Percentiles rank a stretch among this genome's conserved stretches.
These are phyloP conservation scores for Dendrothele bispora DNA, from an alignment of 768 basidiomycete genomes.

Conservation along the genomic window DNA sequence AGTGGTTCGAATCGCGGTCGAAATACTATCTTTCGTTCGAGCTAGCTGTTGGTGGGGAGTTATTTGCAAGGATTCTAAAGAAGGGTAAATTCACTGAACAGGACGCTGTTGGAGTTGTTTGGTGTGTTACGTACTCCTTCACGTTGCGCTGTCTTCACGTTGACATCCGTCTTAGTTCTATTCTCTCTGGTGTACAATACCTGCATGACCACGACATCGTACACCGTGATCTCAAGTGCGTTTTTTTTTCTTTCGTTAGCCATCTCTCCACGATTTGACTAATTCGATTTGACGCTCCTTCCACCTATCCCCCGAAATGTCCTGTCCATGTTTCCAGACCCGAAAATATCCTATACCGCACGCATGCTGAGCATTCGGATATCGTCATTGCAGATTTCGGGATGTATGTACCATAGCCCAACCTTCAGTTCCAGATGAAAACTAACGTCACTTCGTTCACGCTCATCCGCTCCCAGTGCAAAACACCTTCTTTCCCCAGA, in stretches of 20 bases:
- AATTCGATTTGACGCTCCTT: too few relatives aligned
- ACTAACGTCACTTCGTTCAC: background rate
- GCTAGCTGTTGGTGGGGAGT: conserved; percentile 90
- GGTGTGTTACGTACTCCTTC: conserved; percentile 41
- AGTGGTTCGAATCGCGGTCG: conserved; percentile 91
- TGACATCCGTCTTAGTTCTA: conserved; percentile 52
- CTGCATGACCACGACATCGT: conserved; percentile 93
- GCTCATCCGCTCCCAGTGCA: conserved; percentile 47
- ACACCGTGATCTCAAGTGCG: conserved; percentile 92
- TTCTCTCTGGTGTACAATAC: conserved; percentile 84
- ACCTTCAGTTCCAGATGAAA: background rate
- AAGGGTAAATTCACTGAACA: conserved; percentile 92
- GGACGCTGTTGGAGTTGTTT: conserved; percentile 79
- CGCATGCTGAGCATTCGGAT: conserved; percentile 71
- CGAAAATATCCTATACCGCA: conserved; percentile 94
- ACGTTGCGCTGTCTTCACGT: conserved; percentile 1
- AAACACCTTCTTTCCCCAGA: conserved; percentile 76
- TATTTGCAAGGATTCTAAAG: conserved; percentile 85
- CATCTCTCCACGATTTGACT: background rate
- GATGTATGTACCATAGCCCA: conserved; percentile 57
- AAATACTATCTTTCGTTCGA: conserved; percentile 98
- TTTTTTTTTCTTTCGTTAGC: conserved; percentile 5
- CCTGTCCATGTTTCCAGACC: conserved; percentile 52
- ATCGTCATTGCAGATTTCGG: conserved; percentile 98
- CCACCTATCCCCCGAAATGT: too few relatives aligned